Base-by-base conservation (phyloP, 2,329 filamentous ascomycete species). In the Coniochaeta ligniaria region DNA sequence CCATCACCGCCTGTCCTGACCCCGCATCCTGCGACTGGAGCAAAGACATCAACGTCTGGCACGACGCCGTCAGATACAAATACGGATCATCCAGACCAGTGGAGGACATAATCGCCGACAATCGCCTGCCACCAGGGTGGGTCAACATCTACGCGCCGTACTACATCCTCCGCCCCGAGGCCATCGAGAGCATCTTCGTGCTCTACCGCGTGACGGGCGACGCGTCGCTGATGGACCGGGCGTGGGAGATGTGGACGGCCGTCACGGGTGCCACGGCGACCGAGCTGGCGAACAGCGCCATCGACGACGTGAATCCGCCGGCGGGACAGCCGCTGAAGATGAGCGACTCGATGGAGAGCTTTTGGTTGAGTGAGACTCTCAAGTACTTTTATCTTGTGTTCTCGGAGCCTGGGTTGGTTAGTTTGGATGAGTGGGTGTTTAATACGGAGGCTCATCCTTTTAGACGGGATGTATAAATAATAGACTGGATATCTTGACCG, bases 301-400 rank as follows among this genome's bases (percentile, higher is more conserved):
- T 52, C 26, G 47, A 52, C 12, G 47, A 52, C 12, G 24, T 52
- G 22, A 52, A 52, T 9, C 22, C 24, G 24, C 47, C 47, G 16
- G 11, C 11, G 24, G 47, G 47, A n/a, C 22, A 52, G 47, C 24
- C 5, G 16, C 6, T 52, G 47, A 16, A 12, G 24, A 11, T 59
- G 33, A 59, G 57, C 16, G 57, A 59, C 57, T 59, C 57, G 41
- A 59, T 59, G 57, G 57, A 59, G 33, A 59, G 57, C 43, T 59
- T 59, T 16, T 59, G 57, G 57, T 7, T 59, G 33, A 59, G 57
- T 36, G 57, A 59, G 43, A 59, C 57, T 24, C 41, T 59, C 3
- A 59, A 59, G 41, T 59, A 59, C 28, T 59, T 59, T 26, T 59
- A 59, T 12, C 41, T 59, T 3, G 24, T 59, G 26, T 59, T 35